Evolutionary conservation across 495 filamentous ascomycete species (phyloP), one percentile per base, ranked within the genome.

Genomic region (Penicillium canescens): DNA sequence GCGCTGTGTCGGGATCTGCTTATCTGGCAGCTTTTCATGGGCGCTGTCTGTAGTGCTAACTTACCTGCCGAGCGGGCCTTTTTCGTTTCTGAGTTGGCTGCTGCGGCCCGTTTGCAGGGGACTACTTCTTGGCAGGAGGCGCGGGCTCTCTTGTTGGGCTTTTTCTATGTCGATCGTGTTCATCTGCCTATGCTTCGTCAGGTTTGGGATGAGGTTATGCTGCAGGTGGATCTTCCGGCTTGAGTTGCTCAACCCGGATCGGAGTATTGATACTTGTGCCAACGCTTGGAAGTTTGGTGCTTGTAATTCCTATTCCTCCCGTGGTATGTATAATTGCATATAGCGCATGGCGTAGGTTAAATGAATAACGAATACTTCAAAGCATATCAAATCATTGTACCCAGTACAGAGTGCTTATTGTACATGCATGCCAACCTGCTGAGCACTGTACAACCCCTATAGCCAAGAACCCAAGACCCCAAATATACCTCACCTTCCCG

Each of bases 1-100:
- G 56, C 62, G 23, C 65, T 72, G 7, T 72, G 68, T n/a, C 63
- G 55, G 1, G 71, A 75, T 39, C 48, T 78, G 11, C 48, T 78
- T 12, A 63, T 76, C 38, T 78, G 75, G 75, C 42, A 74, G 16
- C 60, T 77, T 1, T 75, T 77, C 54, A 63, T 73, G 16, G 75
- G 72, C 16, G 70, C 64, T 4, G 59, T 67, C 11, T 73, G 71
- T 55, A 69, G 65, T 49, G 63, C 67, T n/a, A 43, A 47, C 14
- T 43, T 71, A 44, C 59, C 67, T 0, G 37, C 54, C 10, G 69
- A 72, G 35, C 65, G 71, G 4, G 37, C 52, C 4, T 78, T 68
- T 31, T 78, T 78, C 45, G 61, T 78, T 4, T 54, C 55, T 14
- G 69, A 74, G 52, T 50, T 78, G 11, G 66, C 65, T 10, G 44